These are phyloP conservation scores for Spinacia oleracea DNA, from an alignment of 179 eudicot genomes.

Conservation along the genomic window DNA sequence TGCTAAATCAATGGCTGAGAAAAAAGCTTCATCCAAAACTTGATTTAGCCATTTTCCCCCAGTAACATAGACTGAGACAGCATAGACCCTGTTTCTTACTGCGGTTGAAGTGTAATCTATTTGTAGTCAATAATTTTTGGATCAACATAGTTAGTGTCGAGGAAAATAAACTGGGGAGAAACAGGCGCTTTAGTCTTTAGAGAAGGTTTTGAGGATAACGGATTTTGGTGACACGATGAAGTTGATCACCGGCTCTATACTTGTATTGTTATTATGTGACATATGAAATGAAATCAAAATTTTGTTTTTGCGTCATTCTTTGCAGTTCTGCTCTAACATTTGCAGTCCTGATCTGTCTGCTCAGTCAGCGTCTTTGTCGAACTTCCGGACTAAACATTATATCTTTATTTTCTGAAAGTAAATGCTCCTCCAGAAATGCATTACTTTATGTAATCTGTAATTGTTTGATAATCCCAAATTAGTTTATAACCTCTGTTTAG, in stretches of 20 bases:
- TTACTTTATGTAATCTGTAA: too few relatives aligned
- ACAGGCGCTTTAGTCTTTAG: not conserved
- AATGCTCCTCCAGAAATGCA: not conserved
- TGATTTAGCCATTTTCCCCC: not conserved
- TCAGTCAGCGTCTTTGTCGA: not conserved
- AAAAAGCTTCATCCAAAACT: not conserved
- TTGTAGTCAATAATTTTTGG: conserved; percentile 4
- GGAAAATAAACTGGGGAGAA: conserved; percentile 7
- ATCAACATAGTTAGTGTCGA: not conserved
- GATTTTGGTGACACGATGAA: not conserved
- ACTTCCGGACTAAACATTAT: not conserved
- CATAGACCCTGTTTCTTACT: not conserved
- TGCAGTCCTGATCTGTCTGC: not conserved
- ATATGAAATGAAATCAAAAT: conserved; percentile 1
- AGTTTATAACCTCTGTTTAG: too few relatives aligned
- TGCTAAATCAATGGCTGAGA: not conserved
- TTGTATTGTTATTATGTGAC: conserved; percentile 6
- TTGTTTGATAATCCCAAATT: too few relatives aligned
- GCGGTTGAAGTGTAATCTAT: not conserved
- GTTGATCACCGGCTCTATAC: not conserved
- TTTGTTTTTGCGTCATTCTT: not conserved
- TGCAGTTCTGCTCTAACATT: not conserved
- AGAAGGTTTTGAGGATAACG: not conserved
- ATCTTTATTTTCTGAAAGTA: not conserved
- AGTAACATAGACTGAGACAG: not conserved